Evolutionary conservation across 2,329 filamentous ascomycete genomes (phyloP).

Genomic region (Huntiella savannae): DNA sequence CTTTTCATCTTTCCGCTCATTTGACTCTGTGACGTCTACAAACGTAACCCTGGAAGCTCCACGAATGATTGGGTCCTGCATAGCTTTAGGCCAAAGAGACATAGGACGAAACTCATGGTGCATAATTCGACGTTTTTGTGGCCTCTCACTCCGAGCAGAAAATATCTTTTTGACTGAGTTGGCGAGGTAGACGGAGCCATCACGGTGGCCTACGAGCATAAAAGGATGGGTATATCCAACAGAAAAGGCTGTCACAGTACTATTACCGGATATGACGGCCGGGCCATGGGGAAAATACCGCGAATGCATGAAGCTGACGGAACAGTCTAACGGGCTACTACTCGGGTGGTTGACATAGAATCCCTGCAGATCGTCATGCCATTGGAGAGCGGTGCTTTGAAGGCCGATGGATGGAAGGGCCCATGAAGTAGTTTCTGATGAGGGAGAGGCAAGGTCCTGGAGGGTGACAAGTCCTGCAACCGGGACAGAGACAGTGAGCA

Average conservation of each 20-base stretch:
- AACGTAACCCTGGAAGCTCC: slow-evolving; percentile 32
- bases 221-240: slow-evolving; percentile 33
- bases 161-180: slow-evolving; percentile 27
- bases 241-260: slow-evolving; percentile 30
- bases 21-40: slow-evolving; percentile 31
- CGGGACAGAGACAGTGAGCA: slow-evolving; percentile 34
- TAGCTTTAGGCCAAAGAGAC: background rate
- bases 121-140: slow-evolving; percentile 26
- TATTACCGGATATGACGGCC: slow-evolving; percentile 31
- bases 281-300: slow-evolving; percentile 33
- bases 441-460: slow-evolving; percentile 33
- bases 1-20: slow-evolving; percentile 16
- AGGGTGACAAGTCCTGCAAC: slow-evolving; percentile 34
- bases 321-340: slow-evolving; percentile 31
- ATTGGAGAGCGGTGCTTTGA: slow-evolving; percentile 33
- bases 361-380: slow-evolving; percentile 35
- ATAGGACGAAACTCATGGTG: slow-evolving; percentile 32
- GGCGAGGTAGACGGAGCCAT: slow-evolving; percentile 32
- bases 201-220: slow-evolving; percentile 31
- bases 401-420: slow-evolving; percentile 30
- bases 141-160: slow-evolving; percentile 20
- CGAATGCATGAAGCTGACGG: slow-evolving; percentile 32
- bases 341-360: slow-evolving; percentile 34
- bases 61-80: slow-evolving; percentile 15
- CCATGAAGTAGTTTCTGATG: slow-evolving; percentile 33